These are phyloP conservation scores for Penicillium sp. DNA, from an alignment of 2,329 filamentous ascomycete genomes.

Conservation along the genomic window DNA sequence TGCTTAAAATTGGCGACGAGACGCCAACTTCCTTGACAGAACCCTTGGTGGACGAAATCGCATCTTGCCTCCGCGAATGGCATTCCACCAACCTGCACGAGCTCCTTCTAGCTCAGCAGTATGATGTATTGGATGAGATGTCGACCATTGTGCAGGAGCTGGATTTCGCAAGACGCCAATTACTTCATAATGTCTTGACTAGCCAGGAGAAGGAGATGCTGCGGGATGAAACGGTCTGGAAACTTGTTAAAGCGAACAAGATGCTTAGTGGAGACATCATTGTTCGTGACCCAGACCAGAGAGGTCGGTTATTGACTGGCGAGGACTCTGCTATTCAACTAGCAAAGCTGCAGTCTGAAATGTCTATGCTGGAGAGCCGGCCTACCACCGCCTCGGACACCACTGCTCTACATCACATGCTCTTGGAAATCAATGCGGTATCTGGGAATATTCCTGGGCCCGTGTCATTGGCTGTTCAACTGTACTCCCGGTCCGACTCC, in stretches of 20 bases:
- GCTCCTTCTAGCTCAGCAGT: conserved; percentile 79
- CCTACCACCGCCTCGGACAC: conserved; percentile 68
- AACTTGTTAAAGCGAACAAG: conserved; percentile 91
- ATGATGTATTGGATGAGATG: conserved; percentile 77
- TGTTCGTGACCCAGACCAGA: conserved; percentile 81
- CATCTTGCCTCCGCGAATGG: conserved; percentile 95
- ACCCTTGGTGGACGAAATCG: conserved; percentile 94
- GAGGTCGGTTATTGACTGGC: conserved; percentile 82
- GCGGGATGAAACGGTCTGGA: conserved; percentile 91
- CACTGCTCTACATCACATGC: conserved; percentile 72
- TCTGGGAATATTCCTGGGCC: conserved; percentile 74
- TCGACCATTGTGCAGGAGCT: conserved; percentile 78
- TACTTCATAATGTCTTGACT: conserved; percentile 92
- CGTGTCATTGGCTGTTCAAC: conserved; percentile 73
- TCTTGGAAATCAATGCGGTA: conserved; percentile 82
- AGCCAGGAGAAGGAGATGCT: conserved; percentile 76
- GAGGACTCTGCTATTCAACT: conserved; percentile 92
- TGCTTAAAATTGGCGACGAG: conserved; percentile 97
- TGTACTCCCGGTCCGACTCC: conserved; percentile 71
- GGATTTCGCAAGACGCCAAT: conserved; percentile 81
- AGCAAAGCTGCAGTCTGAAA: conserved; percentile 87
- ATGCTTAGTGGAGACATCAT: conserved; percentile 91
- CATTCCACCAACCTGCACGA: conserved; percentile 96
- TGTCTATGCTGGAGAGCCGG: conserved; percentile 88
- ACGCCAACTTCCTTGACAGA: conserved; percentile 86